Base-by-base conservation (phyloP, 495 filamentous ascomycete genomes). In the Penicillium manginii region DNA sequence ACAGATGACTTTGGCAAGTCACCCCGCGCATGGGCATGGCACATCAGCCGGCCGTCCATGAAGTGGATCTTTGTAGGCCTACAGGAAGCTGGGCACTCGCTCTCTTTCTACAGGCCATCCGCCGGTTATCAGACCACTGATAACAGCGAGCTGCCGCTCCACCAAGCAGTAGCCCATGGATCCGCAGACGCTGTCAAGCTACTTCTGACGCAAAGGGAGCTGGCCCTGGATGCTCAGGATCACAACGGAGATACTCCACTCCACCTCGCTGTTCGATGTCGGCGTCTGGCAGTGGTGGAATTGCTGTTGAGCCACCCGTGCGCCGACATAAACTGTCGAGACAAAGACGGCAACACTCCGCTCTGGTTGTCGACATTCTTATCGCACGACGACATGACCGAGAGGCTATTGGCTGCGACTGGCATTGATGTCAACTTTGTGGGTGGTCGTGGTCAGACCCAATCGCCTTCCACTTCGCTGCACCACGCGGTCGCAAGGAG, bases 321-420 rank as follows among this genome's bases (percentile, higher is more conserved):
- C 18, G 19, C 12, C 17, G 43, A 52, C 5, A 19, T 58, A 2
- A 59, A 63, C 26, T 52, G 31, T 18, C 45, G 11, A 52, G 56
- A 58, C 15, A 52, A 49, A 31, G 4, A 52, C 45, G 40, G 55
- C 2, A 63, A 63, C 43, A 63, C 55, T 29, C 55, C 52, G 14
- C 51, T 63, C 40, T 63, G 22, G 55, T 21, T 63, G 15, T 58
- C 55, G 37, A 58, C 37, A 58, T 39, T 54, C 40, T 47, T 32
- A 22, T 58, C 22, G 19, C 53, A 5, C 47, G 21, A 63, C 23
- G 47, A 45, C 21, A 54, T 58, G 17, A 58, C 51, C 31, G 40
- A 55, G 31, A 55, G 46, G 31, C 31, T 62, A 37, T 54, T 37
- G 26, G 31, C 55, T 17, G 42, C 3, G 8, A 15, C 0, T 10